Percentiles rank a stretch among this genome's conserved stretches.
Conservation (phyloP, 192 early-diverging fungal species). For the Thoreauomyces humboldtii region DNA sequence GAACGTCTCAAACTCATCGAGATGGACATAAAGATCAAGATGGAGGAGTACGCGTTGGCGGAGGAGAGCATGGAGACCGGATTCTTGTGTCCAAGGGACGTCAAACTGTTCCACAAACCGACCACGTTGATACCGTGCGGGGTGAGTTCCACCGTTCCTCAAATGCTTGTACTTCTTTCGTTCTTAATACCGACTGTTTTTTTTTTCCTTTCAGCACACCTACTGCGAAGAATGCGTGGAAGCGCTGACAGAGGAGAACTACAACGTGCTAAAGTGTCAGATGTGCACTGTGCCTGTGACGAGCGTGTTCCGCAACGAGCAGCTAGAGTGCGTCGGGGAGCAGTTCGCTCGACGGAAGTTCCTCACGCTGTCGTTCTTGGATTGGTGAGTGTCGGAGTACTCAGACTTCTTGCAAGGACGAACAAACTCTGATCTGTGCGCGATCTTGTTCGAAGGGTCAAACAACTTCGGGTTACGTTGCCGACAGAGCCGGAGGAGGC, state of each 20-base stretch:
- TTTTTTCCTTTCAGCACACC: constrained; percentile 39
- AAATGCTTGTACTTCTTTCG: background rate
- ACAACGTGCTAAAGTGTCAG: constrained; percentile 48
- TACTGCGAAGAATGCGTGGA: constrained; percentile 51
- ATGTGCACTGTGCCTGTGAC: constrained; percentile 33
- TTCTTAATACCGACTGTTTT: background rate
- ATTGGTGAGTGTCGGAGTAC: constrained; percentile 30
- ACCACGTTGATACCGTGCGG: constrained; percentile 56
- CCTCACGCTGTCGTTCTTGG: constrained; percentile 47
- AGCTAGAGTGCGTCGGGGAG: constrained; percentile 47
- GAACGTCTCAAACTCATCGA: constrained; percentile 51
- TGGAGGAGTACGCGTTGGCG: constrained; percentile 52
- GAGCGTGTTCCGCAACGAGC: constrained; percentile 46
- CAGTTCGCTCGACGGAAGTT: constrained; percentile 47
- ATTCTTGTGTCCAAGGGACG: constrained; percentile 52
- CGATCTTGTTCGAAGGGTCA: background rate
- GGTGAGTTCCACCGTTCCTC: constrained; percentile 19
- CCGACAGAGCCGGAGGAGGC: constrained; percentile 1
- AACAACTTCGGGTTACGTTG: constrained; percentile 6
- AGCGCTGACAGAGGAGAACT: constrained; percentile 51
- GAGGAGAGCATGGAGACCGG: constrained; percentile 61
- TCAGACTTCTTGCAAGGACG: background rate
- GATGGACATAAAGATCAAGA: constrained; percentile 46
- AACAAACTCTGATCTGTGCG: background rate
- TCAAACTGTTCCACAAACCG: constrained; percentile 47